Conservation (phyloP, 164 flowering plant species). For the Magnolia kwangsiensis region DNA sequence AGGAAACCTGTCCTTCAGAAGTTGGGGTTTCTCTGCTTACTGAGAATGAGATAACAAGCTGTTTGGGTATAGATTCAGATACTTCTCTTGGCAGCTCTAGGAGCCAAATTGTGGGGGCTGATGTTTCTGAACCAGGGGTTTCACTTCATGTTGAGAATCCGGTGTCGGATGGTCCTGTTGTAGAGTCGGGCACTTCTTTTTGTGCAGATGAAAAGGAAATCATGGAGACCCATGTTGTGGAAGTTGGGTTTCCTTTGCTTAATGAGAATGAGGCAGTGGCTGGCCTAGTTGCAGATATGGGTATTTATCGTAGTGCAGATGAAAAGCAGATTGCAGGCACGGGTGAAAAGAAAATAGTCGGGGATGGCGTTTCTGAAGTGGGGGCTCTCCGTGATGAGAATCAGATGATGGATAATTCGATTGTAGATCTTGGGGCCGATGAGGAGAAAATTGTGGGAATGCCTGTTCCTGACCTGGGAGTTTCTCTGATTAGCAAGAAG, state of each 20-base stretch:
- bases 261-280: neutral
- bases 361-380: neutral
- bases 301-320: neutral
- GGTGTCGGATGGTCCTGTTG: neutral
- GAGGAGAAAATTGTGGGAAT: neutral
- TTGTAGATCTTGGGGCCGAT: neutral
- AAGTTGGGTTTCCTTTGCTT: neutral
- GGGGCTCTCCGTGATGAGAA: neutral
- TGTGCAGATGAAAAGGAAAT: neutral
- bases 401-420: neutral
- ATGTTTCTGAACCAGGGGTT: neutral
- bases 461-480: neutral
- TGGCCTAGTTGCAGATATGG: neutral
- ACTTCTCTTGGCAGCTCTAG: neutral
- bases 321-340: neutral
- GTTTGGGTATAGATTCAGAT: neutral
- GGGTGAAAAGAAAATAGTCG: neutral
- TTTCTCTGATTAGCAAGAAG: neutral
- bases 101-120: neutral
- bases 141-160: neutral
- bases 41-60: neutral
- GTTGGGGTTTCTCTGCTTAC: neutral
- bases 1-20: neutral
- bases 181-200: neutral
- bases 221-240: neutral